A percentile compares a stretch with the other conserved stretches of the same genome.
phyloP scores from a whole-genome alignment of 148 eudicot species.

The Camellia lanceoleosa region DNA sequence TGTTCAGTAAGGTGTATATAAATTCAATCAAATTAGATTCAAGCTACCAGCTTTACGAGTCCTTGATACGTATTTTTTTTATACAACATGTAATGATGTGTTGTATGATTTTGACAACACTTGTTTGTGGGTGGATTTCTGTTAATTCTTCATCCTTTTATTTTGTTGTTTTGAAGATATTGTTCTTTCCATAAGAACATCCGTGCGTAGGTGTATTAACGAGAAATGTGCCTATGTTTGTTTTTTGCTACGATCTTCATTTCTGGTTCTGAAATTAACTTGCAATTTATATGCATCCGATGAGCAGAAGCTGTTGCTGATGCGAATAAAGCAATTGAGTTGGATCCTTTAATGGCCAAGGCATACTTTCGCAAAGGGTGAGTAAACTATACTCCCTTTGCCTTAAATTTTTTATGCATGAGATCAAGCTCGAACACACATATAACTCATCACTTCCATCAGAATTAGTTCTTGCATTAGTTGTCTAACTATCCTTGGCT shows the following conservation, averaged over 20 bases:
- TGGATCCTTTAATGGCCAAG: slow-evolving; percentile 72
- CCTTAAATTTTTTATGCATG: not conserved
- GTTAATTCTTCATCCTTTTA: not conserved
- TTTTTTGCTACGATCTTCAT: not conserved
- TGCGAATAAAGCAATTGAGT: slow-evolving; percentile 81
- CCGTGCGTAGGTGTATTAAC: not conserved
- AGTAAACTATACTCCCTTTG: slow-evolving; percentile 8
- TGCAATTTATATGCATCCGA: not conserved
- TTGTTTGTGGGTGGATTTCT: no score
- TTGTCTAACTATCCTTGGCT: not conserved
- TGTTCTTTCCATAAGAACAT: not conserved
- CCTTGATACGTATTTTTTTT: no score
- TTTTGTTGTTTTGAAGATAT: not conserved
- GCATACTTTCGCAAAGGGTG: slow-evolving; percentile 94
- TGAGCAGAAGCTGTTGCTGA: slow-evolving; percentile 92
- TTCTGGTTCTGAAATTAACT: not conserved
- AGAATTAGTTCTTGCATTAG: not conserved
- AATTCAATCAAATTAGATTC: no score
- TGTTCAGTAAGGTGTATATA: no score
- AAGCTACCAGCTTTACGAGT: no score
- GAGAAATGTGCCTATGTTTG: not conserved
- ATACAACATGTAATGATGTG: no score
- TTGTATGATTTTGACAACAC: no score
- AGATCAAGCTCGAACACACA: not conserved
- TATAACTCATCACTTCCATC: not conserved